Percentiles rank a stretch among this genome's conserved stretches.
Evolutionary conservation across 345 rosid genomes (phyloP).

Genomic region (Noccaea bulbosa): DNA sequence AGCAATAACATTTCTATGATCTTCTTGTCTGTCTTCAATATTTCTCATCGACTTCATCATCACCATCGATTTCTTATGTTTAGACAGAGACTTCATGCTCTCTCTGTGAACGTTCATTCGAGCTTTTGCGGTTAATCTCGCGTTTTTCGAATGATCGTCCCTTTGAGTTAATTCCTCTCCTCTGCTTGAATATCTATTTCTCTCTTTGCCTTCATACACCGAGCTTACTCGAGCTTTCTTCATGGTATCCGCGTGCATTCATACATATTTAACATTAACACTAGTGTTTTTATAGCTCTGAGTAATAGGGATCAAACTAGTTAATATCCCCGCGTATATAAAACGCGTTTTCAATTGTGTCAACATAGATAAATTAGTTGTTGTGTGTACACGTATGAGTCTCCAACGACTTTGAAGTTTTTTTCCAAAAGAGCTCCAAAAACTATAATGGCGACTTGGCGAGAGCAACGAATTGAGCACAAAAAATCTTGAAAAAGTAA

Average conservation of each 20-base stretch:
- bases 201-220: slow-evolving; percentile 22
- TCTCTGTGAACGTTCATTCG: slow-evolving; percentile 18
- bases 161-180: slow-evolving; percentile 20
- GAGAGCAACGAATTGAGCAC: slow-evolving; percentile 7
- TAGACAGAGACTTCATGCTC: slow-evolving; percentile 1
- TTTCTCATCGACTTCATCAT: slow-evolving; percentile 13
- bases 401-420: slow-evolving; percentile 1
- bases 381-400: not conserved
- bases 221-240: slow-evolving; percentile 38
- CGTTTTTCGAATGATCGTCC: slow-evolving; percentile 28
- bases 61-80: slow-evolving; percentile 8
- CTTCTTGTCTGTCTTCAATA: not conserved
- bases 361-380: not conserved
- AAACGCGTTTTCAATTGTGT: not conserved
- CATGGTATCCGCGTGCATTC: slow-evolving; percentile 8
- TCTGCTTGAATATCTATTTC: slow-evolving; percentile 4
- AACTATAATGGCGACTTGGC: slow-evolving; percentile 6
- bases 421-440: not conserved
- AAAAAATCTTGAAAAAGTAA: not conserved
- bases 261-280: not conserved
- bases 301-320: not conserved
- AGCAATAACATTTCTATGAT: not conserved
- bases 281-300: slow-evolving; percentile 18
- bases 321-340: not conserved
- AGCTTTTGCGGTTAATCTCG: slow-evolving; percentile 28